Conservation (phyloP, 2,329 filamentous ascomycete species). For the Sclerotinia spermophila region DNA sequence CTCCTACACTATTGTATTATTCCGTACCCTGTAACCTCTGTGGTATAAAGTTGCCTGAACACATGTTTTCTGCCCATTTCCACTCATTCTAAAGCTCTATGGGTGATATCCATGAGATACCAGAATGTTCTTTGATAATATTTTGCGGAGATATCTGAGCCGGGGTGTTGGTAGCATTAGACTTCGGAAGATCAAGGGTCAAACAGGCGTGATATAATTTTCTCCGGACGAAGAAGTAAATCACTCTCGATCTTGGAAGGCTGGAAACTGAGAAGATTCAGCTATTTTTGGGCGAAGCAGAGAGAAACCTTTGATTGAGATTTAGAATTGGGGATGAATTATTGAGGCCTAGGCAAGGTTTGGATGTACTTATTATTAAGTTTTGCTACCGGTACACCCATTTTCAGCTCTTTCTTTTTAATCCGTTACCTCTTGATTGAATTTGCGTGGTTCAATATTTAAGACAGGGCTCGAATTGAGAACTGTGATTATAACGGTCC, state of each 20-base stretch:
- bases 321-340: background rate
- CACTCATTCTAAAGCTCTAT: too few species aligned
- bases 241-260: background rate
- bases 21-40: too few species aligned
- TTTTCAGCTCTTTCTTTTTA: rapidly evolving
- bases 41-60: too few species aligned
- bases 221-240: rapidly evolving
- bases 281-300: background rate
- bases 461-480: too few species aligned
- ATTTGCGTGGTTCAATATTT: background rate
- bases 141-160: too few species aligned
- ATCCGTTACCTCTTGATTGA: background rate
- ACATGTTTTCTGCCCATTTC: too few species aligned
- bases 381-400: background rate
- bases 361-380: background rate
- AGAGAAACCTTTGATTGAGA: background rate
- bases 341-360: background rate
- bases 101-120: too few species aligned
- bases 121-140: too few species aligned
- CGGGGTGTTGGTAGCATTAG: too few species aligned
- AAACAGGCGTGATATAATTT: rapidly evolving
- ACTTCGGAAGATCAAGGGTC: background rate
- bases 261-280: too few species aligned
- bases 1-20: too few species aligned
- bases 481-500: too few species aligned